A percentile compares a stretch with the other conserved stretches of the same genome.
Evolutionary conservation across 2,329 filamentous ascomycete species (phyloP).

Genomic region (Coniella lustricola): DNA sequence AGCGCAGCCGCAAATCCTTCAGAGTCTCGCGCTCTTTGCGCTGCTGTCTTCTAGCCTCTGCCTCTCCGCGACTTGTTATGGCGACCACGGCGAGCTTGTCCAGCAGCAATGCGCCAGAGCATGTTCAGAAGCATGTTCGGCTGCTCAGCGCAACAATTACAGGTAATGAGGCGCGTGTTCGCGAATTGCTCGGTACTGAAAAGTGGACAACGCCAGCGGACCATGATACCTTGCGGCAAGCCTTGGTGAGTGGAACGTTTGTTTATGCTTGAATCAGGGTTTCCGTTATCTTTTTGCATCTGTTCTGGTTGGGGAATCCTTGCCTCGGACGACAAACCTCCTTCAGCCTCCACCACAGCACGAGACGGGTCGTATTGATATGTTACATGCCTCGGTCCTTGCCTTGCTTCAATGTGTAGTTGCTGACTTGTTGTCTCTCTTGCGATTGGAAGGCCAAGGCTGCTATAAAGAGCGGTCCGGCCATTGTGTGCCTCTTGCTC

Average conservation of each 20-base stretch:
- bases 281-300: not conserved
- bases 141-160: constrained; percentile 30
- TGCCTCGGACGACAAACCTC: too few relatives aligned
- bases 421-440: not conserved
- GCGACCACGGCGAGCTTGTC: constrained; percentile 24
- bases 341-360: too few relatives aligned
- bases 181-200: constrained; percentile 29
- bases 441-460: constrained; percentile 23
- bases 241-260: constrained; percentile 22
- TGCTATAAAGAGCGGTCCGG: constrained; percentile 28
- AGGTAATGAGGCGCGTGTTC: constrained; percentile 30
- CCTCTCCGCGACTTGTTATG: not conserved
- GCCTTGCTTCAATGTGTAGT: too few relatives aligned
- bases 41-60: too few relatives aligned
- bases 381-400: not conserved
- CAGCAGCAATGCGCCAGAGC: constrained; percentile 29
- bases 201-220: constrained; percentile 28
- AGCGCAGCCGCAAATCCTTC: not conserved
- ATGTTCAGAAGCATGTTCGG: constrained; percentile 26
- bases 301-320: too few relatives aligned
- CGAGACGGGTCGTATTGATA: not conserved
- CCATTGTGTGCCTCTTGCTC: constrained; percentile 31
- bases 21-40: not conserved
- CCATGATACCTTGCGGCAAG: constrained; percentile 30
- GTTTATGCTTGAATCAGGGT: not conserved